Base-by-base conservation (phyloP, 257 asterid species). In the Nyctanthes arbortristis region DNA sequence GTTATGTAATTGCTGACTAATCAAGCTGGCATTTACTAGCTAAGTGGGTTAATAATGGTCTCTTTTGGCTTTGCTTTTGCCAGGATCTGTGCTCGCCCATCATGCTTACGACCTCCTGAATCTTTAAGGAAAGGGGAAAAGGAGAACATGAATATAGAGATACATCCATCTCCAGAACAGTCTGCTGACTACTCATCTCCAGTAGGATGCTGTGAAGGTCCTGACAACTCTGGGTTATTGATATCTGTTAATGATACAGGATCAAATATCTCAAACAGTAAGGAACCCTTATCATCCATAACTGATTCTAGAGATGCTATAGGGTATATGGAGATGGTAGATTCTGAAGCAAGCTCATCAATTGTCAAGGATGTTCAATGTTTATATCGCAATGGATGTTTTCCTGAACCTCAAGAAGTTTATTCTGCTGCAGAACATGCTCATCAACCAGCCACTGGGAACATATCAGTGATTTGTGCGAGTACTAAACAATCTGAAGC, bases 71-170 rank as follows among this genome's bases (percentile, higher is more conserved):
- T 29, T 63, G 63, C 52, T 43, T 76, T 68, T 70, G 47, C 70
- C 86, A 90, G 97, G 92, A 74, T 80, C 20, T 57, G 65, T 77
- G 86, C 87, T 62, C 86, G 95, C 47, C 84, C 88, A 13, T 78
- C 93, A 16, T 83, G 87, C 75, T 79, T 93, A 54, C 87, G 85
- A 78, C 84, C 92, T 29, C 52, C 68, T 29, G 93, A 84, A 62
- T 49, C 75, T 61, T 71, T 69, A 62, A 76, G 39, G 79, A 77
- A 81, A 68, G 86, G 77, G 63, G 86, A 69, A 37, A 79, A 29
- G 2, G 73, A 62, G 60, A 78, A 68, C 22, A 47, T 33, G 55
- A 75, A 77, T 66, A 69, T 67, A 61, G 92, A 84, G 71, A 69
- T 65, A 36, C 82, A 63, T 39, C 71, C 68, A 59, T 69, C 84